A percentile compares a stretch with the other conserved stretches of the same genome.
Conservation (phyloP, 768 basidiomycete species). For the Trametes cingulata region DNA sequence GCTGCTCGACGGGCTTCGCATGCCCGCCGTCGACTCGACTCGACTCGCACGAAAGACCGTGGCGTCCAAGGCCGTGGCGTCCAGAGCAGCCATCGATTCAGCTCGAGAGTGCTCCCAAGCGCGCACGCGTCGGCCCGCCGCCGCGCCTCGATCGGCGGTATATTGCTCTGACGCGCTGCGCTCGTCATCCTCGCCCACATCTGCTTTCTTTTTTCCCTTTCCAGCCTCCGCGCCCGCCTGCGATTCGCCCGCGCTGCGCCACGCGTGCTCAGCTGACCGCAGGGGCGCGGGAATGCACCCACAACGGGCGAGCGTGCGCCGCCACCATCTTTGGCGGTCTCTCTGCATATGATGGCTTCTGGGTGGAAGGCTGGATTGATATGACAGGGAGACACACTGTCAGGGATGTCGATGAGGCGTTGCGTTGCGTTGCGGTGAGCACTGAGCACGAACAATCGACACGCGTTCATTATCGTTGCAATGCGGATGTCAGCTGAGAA, state of each 20-base stretch:
- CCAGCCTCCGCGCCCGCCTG: background rate
- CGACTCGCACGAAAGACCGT: no score
- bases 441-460: background rate
- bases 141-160: background rate
- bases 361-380: background rate
- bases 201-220: background rate
- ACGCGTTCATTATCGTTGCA: background rate
- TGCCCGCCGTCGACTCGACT: no score
- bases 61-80: no score
- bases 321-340: background rate
- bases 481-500: no score
- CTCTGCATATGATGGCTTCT: background rate
- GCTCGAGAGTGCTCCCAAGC: background rate
- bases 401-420: no score
- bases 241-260: background rate
- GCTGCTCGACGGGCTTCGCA: background rate
- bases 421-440: no score
- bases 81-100: background rate
- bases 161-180: background rate
- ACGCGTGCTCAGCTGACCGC: background rate
- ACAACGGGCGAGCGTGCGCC: background rate
- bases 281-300: constrained; percentile 1
- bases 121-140: background rate
- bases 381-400: no score
- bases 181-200: background rate